Conservation (phyloP, 208 protist genomes). For the Spongospora subterranea region DNA sequence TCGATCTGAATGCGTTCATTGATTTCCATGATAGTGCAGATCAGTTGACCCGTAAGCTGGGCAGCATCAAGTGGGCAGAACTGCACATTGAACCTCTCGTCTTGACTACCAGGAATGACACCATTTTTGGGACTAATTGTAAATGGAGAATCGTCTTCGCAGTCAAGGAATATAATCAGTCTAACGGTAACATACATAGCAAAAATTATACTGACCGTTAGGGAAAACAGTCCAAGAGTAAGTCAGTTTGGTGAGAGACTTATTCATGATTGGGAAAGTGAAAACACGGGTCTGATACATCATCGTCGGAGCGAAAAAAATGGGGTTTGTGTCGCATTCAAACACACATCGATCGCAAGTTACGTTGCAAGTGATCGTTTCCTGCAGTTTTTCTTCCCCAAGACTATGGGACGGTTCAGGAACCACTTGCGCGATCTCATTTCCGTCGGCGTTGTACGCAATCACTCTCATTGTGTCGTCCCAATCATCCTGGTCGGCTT, state of each 20-base stretch:
- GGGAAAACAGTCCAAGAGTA: no score
- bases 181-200: no score
- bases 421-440: constrained; percentile 63
- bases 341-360: constrained; percentile 64
- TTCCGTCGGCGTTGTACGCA: neutral
- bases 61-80: constrained; percentile 68
- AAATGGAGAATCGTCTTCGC: constrained; percentile 75
- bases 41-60: neutral
- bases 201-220: no score
- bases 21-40: neutral
- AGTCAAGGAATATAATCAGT: no score
- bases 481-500: neutral
- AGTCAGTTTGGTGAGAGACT: constrained; percentile 78
- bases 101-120: constrained; percentile 19
- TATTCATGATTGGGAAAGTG: constrained; percentile 85
- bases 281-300: constrained; percentile 87
- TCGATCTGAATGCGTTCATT: constrained; percentile 67
- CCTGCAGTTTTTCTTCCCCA: constrained; percentile 4
- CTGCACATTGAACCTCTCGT: constrained; percentile 77
- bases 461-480: neutral
- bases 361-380: constrained; percentile 59
- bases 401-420: constrained; percentile 63
- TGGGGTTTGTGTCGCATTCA: constrained; percentile 64
- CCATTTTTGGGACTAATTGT: constrained; percentile 78
- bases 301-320: constrained; percentile 87